A percentile compares a stretch with the other conserved stretches of the same genome.
These are phyloP conservation scores for Podaxis rugospora DNA, from an alignment of 768 basidiomycete species.

Conservation along the genomic window DNA sequence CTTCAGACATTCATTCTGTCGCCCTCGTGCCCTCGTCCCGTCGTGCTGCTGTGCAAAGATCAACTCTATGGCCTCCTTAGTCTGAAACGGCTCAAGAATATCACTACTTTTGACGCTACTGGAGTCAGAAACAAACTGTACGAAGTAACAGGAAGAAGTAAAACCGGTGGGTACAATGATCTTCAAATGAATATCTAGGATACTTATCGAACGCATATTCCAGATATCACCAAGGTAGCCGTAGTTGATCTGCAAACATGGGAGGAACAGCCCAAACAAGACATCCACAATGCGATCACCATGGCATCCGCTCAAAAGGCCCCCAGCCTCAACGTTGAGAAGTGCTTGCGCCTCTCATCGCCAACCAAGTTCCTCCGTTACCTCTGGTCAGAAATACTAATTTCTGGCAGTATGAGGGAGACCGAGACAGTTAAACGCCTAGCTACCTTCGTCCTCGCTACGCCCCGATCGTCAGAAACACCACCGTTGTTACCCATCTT, in stretches of 20 bases:
- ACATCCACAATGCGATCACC: constrained; percentile 52
- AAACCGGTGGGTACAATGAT: not conserved
- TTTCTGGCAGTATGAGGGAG: constrained; percentile 33
- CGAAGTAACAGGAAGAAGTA: constrained; percentile 1
- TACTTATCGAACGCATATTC: not conserved
- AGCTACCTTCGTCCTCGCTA: constrained; percentile 63
- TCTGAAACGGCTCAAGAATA: constrained; percentile 6
- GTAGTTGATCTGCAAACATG: constrained; percentile 27
- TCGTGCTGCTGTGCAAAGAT: constrained; percentile 50
- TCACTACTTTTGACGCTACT: constrained; percentile 2
- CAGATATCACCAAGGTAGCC: not conserved
- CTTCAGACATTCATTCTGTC: constrained; percentile 65
- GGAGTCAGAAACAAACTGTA: constrained; percentile 8
- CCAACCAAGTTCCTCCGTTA: constrained; percentile 59
- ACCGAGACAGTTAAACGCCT: constrained; percentile 59
- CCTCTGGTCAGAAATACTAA: constrained; percentile 65
- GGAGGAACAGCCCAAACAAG: constrained; percentile 51
- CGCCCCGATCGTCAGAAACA: constrained; percentile 43
- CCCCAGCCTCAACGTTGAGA: constrained; percentile 60
- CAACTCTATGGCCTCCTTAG: constrained; percentile 7
- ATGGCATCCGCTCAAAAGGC: constrained; percentile 59
- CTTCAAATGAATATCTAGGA: not conserved
- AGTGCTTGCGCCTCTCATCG: constrained; percentile 54
- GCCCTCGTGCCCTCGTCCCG: constrained; percentile 57
- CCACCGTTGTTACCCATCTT: constrained; percentile 75